A percentile compares a stretch with the other conserved stretches of the same genome.
Evolutionary conservation across 495 filamentous ascomycete genomes (phyloP).

Genomic region (Massariosphaeria phaeospora): DNA sequence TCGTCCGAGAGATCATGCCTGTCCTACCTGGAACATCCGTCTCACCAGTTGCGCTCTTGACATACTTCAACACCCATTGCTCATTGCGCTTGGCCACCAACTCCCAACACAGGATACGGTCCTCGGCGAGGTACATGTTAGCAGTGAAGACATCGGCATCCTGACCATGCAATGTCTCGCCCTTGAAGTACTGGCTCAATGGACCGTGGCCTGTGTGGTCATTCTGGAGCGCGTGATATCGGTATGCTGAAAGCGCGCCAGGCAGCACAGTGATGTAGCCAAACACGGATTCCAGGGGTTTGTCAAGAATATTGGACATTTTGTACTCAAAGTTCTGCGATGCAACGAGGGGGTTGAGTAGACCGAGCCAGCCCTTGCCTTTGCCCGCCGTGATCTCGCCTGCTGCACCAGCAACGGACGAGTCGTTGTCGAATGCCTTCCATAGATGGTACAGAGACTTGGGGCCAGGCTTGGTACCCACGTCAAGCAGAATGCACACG

Average conservation of each 20-base stretch:
- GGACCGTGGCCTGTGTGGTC: slow-evolving; percentile 93
- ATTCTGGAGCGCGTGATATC: slow-evolving; percentile 95
- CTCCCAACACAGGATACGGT: slow-evolving; percentile 99
- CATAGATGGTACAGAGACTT: slow-evolving; percentile 95
- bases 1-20: not conserved
- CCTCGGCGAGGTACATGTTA: slow-evolving; percentile 98
- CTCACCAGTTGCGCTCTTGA: slow-evolving; percentile 90
- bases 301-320: slow-evolving; percentile 98
- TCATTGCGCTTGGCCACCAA: slow-evolving; percentile 91
- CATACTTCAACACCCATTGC: slow-evolving; percentile 96
- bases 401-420: slow-evolving; percentile 90
- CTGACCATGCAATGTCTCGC: slow-evolving; percentile 92
- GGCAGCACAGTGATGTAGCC: slow-evolving; percentile 97
- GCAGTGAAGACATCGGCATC: slow-evolving; percentile 98
- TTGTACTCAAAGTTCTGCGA: slow-evolving; percentile 99
- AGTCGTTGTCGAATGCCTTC: slow-evolving; percentile 98
- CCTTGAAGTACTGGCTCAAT: slow-evolving; percentile 98
- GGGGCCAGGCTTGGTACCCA: slow-evolving; percentile 81
- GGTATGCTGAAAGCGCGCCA: slow-evolving; percentile 89
- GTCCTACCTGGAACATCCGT: slow-evolving; percentile 88
- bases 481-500: slow-evolving; percentile 93
- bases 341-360: slow-evolving; percentile 91
- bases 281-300: slow-evolving; percentile 93
- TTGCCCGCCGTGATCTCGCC: slow-evolving; percentile 97
- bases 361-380: slow-evolving; percentile 71